Evolutionary conservation across 108 stramenopile species (phyloP).

Genomic region (Cyclotella choctawhatcheeana): DNA sequence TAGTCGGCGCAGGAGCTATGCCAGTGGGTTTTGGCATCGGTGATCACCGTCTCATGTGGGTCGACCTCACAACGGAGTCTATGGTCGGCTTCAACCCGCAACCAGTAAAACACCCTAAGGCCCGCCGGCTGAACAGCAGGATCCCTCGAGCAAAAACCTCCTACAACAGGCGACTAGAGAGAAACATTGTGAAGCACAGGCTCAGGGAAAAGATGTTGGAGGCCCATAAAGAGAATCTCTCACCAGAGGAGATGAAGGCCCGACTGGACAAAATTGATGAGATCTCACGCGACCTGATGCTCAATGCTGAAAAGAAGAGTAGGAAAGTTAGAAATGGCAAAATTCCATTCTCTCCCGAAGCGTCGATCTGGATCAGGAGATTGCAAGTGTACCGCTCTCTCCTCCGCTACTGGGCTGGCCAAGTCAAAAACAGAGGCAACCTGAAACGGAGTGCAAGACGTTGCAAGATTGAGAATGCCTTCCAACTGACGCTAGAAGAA

Average conservation of each 20-base stretch:
- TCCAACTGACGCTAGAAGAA: not conserved
- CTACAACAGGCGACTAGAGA: conserved; percentile 14
- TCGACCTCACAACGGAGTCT: conserved; percentile 1
- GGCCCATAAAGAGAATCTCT: not conserved
- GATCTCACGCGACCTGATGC: not conserved
- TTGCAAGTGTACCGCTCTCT: conserved; percentile 1
- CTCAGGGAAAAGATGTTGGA: not conserved
- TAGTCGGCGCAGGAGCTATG: conserved; percentile 17
- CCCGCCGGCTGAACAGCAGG: conserved; percentile 17
- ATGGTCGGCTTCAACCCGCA: conserved; percentile 10
- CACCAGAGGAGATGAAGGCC: not conserved
- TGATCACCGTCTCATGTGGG: conserved; percentile 8
- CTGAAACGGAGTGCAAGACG: not conserved
- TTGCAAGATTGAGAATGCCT: not conserved
- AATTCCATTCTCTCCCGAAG: conserved; percentile 31
- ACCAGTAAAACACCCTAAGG: not conserved
- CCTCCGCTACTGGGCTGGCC: not conserved
- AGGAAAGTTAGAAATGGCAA: conserved; percentile 6
- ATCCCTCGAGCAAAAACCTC: not conserved
- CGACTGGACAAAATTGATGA: conserved; percentile 2
- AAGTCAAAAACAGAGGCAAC: conserved; percentile 10
- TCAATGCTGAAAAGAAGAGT: conserved; percentile 33
- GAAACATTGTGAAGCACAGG: not conserved
- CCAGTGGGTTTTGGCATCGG: conserved; percentile 24
- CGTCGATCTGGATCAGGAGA: conserved; percentile 13